Evolutionary conservation across 2,329 filamentous ascomycete genomes (phyloP).

Genomic region (Fusarium sp.): DNA sequence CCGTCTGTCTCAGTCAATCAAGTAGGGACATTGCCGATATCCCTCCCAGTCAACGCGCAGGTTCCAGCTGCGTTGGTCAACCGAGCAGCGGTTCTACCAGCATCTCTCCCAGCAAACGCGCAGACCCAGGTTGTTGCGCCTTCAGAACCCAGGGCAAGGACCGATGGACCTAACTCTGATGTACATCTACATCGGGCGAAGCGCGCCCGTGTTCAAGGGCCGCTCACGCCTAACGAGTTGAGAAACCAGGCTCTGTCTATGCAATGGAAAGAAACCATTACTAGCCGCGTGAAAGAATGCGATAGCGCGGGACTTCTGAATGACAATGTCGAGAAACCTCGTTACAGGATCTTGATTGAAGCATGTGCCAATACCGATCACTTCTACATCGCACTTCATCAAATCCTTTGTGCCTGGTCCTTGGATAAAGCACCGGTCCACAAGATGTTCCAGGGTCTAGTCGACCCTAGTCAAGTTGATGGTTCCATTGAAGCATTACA

Average conservation of each 20-base stretch:
- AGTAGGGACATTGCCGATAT: not conserved
- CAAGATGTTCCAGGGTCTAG: conserved; percentile 25
- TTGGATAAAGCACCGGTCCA: conserved; percentile 51
- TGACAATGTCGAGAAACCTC: conserved; percentile 55
- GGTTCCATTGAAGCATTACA: conserved; percentile 35
- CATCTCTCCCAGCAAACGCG: not conserved
- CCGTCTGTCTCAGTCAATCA: not conserved
- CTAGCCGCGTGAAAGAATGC: conserved; percentile 38
- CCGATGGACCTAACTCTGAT: not conserved
- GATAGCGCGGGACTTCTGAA: conserved; percentile 32
- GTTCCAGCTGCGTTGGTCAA: not conserved
- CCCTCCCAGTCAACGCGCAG: not conserved
- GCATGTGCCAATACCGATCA: conserved; percentile 68
- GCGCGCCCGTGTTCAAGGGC: conserved; percentile 21
- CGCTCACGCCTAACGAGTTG: not conserved
- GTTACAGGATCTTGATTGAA: conserved; percentile 66
- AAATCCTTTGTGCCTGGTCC: conserved; percentile 71
- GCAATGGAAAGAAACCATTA: conserved; percentile 27
- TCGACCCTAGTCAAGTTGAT: conserved; percentile 30
- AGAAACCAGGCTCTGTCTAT: not conserved
- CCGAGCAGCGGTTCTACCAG: conserved; percentile 5
- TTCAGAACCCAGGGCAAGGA: not conserved
- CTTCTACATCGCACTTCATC: conserved; percentile 75
- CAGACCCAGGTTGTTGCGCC: not conserved
- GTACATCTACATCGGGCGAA: conserved; percentile 27